These are phyloP conservation scores for Ceratocystis ficicola DNA, from an alignment of 2,329 filamentous ascomycete species.

Conservation along the genomic window DNA sequence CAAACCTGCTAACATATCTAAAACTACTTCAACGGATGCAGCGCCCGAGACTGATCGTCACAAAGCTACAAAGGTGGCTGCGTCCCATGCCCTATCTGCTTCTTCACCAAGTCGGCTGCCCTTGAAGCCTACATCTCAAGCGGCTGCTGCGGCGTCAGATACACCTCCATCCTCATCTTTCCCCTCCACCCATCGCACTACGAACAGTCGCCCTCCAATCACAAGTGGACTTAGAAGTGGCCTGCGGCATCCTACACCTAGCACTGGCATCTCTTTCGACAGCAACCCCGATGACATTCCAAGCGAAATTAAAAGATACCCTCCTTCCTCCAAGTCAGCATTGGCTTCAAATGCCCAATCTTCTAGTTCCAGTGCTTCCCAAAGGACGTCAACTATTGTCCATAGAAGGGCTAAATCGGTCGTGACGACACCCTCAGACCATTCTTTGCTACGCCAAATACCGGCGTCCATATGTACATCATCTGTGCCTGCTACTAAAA, in stretches of 20 bases:
- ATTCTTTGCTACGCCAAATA: background rate
- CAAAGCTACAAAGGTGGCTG: slow-evolving; percentile 21
- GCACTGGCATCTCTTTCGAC: background rate
- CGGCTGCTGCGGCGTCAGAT: background rate
- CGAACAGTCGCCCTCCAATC: background rate
- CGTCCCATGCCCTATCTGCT: slow-evolving; percentile 18
- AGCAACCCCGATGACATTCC: background rate
- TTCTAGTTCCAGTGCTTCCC: background rate
- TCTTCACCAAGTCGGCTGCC: slow-evolving; percentile 41
- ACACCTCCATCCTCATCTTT: background rate
- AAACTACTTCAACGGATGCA: background rate
- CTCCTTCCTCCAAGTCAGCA: slow-evolving; percentile 27
- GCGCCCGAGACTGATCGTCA: slow-evolving; percentile 26
- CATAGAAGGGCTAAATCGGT: slow-evolving; percentile 16
- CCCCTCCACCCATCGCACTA: background rate
- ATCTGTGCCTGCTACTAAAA: background rate
- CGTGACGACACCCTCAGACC: background rate
- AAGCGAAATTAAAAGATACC: slow-evolving; percentile 25
- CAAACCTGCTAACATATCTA: slow-evolving; percentile 29
- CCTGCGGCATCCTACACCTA: slow-evolving; percentile 13
- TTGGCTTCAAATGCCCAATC: background rate
- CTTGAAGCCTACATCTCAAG: slow-evolving; percentile 33
- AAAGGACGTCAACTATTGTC: slow-evolving; percentile 1
- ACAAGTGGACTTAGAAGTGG: background rate
- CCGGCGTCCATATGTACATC: background rate